phyloP scores from a whole-genome alignment of 768 basidiomycete species.

The Auriscalpium orientale region DNA sequence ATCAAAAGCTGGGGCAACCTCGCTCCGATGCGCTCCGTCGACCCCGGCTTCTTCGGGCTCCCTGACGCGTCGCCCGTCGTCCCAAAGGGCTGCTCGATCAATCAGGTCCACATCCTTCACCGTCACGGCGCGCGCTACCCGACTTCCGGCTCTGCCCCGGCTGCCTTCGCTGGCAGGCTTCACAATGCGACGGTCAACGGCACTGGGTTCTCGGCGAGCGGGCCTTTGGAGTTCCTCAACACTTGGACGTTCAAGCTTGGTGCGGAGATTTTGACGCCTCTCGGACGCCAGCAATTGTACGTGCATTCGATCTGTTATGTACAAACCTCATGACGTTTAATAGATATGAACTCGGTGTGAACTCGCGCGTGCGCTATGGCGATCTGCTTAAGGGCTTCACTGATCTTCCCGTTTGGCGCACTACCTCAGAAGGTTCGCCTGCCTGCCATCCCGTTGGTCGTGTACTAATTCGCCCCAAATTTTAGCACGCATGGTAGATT shows the following conservation, averaged over 20 bases:
- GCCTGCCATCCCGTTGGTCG: not conserved
- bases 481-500: slow-evolving; percentile 26
- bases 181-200: slow-evolving; percentile 17
- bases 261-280: slow-evolving; percentile 39
- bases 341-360: slow-evolving; percentile 36
- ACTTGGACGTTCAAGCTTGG: slow-evolving; percentile 40
- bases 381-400: slow-evolving; percentile 34
- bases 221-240: slow-evolving; percentile 35
- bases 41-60: slow-evolving; percentile 38
- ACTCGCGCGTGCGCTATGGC: slow-evolving; percentile 40
- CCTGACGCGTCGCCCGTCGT: slow-evolving; percentile 37
- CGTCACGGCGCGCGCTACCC: slow-evolving; percentile 40
- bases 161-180: slow-evolving; percentile 20
- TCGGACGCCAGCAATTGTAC: slow-evolving; percentile 36
- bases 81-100: slow-evolving; percentile 39
- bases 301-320: not conserved
- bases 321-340: not conserved
- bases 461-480: not conserved
- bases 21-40: slow-evolving; percentile 43
- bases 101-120: slow-evolving; percentile 35
- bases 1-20: slow-evolving; percentile 41
- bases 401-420: slow-evolving; percentile 43
- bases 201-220: slow-evolving; percentile 25
- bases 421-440: slow-evolving; percentile 31
- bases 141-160: slow-evolving; percentile 22